Base-by-base conservation (phyloP, 495 filamentous ascomycete species). In the Cetradonia linearis region DNA sequence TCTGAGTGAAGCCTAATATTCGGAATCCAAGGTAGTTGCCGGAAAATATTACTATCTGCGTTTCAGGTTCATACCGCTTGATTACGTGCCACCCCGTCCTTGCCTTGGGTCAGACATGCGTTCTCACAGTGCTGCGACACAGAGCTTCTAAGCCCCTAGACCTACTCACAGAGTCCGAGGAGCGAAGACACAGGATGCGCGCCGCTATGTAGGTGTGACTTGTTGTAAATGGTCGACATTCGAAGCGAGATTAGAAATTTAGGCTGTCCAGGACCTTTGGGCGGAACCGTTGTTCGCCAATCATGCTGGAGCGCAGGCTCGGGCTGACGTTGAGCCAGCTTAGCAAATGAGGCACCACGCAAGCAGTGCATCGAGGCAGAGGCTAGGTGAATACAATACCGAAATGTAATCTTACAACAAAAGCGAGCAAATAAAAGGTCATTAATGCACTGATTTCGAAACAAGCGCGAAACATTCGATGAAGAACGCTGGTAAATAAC, bases 261-360 rank as follows among this genome's bases (percentile, higher is more conserved):
- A 7, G n/a, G 23, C 18, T 42, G 47, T 53, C 34, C 23, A 50
- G 30, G 30, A 16, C 23, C 23, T 25, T 60, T 34, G 46, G 27
- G 7, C 31, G 34, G 5, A 20, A 25, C 38, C 33, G 27, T 48
- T 44, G 30, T 38, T 14, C 9, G 27, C 58, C 58, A 60, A 60
- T 60, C 13, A 60, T 42, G 10, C 40, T 25, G 37, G 18, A 11
- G 4, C 16, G 10, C 38, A 30, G n/a, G 25, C 28, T 4, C 23
- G n/a, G n/a, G 42, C 42, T 25, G 50, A 54, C 50, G 20, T 31
- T 36, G 10, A 54, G 50, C 50, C 18, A 23, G 50, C 33, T 34
- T 31, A 54, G 50, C 50, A 34, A 36, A 54, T 23, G 1, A 36
- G 18, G 50, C 50, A 54, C 50, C 50, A 54, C 28, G 31, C 31